Evolutionary conservation across 805 yeast species (phyloP).

Genomic region (Kuraishia hungarica): DNA sequence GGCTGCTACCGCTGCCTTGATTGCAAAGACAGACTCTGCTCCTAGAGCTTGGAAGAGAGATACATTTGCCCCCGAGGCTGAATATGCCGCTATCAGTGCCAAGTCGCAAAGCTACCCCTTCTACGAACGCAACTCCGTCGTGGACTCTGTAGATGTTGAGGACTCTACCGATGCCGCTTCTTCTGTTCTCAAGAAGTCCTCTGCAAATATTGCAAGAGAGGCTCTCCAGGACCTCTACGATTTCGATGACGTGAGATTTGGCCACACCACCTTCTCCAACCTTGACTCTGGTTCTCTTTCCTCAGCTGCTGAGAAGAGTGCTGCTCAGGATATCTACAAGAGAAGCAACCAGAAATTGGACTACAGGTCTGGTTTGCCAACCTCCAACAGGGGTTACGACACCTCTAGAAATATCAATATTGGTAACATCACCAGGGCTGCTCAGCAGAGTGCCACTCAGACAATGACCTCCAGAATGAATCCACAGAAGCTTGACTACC

Average conservation of each 20-base stretch:
- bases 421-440: constrained; percentile 17
- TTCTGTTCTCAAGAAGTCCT: constrained; percentile 23
- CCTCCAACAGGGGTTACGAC: constrained; percentile 19
- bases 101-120: constrained; percentile 23
- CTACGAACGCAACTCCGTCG: constrained; percentile 9
- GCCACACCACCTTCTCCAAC: constrained; percentile 23
- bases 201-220: constrained; percentile 23
- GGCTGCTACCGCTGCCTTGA: constrained; percentile 58
- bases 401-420: constrained; percentile 22
- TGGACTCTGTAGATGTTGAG: constrained; percentile 22
- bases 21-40: constrained; percentile 36
- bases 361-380: constrained; percentile 17
- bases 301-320: constrained; percentile 6
- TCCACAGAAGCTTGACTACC: constrained; percentile 26
- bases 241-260: constrained; percentile 33
- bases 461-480: constrained; percentile 36
- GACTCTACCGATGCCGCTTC: constrained; percentile 33
- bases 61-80: constrained; percentile 35
- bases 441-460: constrained; percentile 30
- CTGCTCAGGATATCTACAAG: constrained; percentile 5
- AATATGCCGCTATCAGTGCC: constrained; percentile 32
- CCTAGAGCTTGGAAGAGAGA: constrained; percentile 42
- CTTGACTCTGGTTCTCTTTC: constrained; percentile 12
- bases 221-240: constrained; percentile 31
- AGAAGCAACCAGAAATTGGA: constrained; percentile 8